Evolutionary conservation across 2,329 filamentous ascomycete species (phyloP).

Genomic region (Aspergillus arachidicola): DNA sequence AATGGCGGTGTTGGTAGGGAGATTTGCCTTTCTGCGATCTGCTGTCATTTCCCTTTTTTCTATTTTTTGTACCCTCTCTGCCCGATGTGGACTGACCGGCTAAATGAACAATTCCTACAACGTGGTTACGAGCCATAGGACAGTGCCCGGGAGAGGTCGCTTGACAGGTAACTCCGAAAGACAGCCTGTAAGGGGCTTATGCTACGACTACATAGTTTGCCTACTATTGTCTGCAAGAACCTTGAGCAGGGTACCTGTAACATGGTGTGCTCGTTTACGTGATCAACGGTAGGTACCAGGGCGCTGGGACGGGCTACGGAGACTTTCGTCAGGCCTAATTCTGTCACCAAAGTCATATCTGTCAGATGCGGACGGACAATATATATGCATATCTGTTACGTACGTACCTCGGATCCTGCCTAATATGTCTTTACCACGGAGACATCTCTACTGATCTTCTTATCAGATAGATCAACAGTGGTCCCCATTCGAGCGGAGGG

Average conservation of each 20-base stretch:
- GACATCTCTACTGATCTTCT: not conserved
- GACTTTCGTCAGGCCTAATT: not conserved
- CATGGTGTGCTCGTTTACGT: not conserved
- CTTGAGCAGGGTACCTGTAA: not conserved
- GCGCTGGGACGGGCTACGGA: not conserved
- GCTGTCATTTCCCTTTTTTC: not conserved
- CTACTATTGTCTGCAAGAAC: not conserved
- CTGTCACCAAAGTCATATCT: not conserved
- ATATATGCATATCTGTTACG: not conserved
- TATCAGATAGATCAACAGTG: slow-evolving; percentile 1
- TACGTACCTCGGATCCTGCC: not conserved
- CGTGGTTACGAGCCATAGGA: not conserved
- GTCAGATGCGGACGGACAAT: not conserved
- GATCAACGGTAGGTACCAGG: not conserved
- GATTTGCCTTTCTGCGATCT: slow-evolving; percentile 1
- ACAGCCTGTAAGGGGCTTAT: not conserved
- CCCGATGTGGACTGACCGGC: not conserved
- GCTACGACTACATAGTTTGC: not conserved
- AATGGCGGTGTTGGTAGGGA: not conserved
- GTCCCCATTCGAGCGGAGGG: not conserved
- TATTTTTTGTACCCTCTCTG: not conserved
- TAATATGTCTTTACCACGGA: not conserved
- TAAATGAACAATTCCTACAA: not conserved
- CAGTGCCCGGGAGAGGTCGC: too few species aligned
- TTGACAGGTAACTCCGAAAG: not conserved